phyloP scores from a whole-genome alignment of 345 rosid species.

The Lepidium didymum region DNA sequence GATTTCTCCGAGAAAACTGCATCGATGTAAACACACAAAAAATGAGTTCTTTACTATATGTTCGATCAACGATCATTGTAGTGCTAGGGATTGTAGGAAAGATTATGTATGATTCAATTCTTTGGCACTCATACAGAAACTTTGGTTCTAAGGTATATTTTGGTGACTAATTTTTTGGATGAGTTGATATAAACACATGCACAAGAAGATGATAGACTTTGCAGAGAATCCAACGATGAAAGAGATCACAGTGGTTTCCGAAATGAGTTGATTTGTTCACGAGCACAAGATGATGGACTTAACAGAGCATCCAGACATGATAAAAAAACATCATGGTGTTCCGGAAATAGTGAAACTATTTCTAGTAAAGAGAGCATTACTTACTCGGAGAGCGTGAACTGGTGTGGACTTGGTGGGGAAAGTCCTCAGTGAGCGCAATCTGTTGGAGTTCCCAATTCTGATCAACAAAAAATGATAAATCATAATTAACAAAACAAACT shows the following conservation, averaged over 20 bases:
- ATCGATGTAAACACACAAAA: neutral
- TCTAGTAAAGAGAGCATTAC: neutral
- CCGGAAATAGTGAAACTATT: neutral
- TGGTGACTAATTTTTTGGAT: neutral
- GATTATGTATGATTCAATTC: neutral
- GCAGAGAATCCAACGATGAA: neutral
- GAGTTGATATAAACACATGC: neutral
- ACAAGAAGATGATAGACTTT: neutral
- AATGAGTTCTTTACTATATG: neutral
- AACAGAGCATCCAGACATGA: neutral
- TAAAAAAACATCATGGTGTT: neutral
- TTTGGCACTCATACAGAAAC: neutral
- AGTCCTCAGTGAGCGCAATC: slow-evolving; percentile 72
- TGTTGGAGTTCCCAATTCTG: slow-evolving; percentile 66
- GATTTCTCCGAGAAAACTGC: slow-evolving; percentile 86
- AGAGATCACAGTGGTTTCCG: neutral
- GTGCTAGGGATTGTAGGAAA: neutral
- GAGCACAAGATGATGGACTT: neutral
- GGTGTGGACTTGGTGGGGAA: slow-evolving; percentile 82
- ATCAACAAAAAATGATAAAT: slow-evolving; percentile 14
- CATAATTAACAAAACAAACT: neutral
- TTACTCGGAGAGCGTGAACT: slow-evolving; percentile 63
- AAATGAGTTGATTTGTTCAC: neutral
- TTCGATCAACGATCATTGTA: neutral
- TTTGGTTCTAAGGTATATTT: neutral